phyloP scores from a whole-genome alignment of 805 yeast species.

The Saccharomyces mikatae region DNA sequence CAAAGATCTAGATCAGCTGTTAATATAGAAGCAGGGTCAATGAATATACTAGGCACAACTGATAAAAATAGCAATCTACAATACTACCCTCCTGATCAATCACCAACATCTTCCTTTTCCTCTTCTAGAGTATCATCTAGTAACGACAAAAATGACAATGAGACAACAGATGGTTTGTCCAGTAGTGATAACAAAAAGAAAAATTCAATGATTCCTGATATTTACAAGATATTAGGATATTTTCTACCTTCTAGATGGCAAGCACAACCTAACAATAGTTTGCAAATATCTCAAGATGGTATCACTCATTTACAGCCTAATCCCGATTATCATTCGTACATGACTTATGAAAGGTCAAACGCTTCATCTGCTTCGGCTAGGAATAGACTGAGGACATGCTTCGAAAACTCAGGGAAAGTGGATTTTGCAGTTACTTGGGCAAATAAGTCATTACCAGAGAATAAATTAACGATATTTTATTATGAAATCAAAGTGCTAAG shows the following conservation, averaged over 20 bases:
- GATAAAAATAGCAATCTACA: not conserved
- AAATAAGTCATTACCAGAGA: slow-evolving; percentile 18
- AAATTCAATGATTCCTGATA: slow-evolving; percentile 15
- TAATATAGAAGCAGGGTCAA: not conserved
- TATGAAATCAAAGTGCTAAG: slow-evolving; percentile 23
- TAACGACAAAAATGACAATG: not conserved
- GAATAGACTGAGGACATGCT: slow-evolving; percentile 16
- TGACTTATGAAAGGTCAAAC: slow-evolving; percentile 13
- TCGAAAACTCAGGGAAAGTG: slow-evolving; percentile 12
- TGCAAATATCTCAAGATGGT: slow-evolving; percentile 25
- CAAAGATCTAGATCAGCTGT: not conserved
- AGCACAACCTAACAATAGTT: slow-evolving; percentile 18
- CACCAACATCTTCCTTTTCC: not conserved
- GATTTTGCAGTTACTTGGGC: slow-evolving; percentile 27
- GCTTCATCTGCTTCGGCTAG: slow-evolving; percentile 11
- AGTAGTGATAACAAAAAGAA: slow-evolving; percentile 4
- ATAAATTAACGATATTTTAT: slow-evolving; percentile 22
- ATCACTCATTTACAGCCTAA: slow-evolving; percentile 18
- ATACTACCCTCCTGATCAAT: not conserved
- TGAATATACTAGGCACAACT: slow-evolving; percentile 4
- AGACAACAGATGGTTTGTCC: not conserved
- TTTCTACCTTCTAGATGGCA: slow-evolving; percentile 26
- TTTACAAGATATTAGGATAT: slow-evolving; percentile 23
- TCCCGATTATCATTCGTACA: slow-evolving; percentile 21
- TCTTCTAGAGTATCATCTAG: not conserved